Conservation (phyloP, 2,329 filamentous ascomycete genomes). For the Colletotrichum sp. region DNA sequence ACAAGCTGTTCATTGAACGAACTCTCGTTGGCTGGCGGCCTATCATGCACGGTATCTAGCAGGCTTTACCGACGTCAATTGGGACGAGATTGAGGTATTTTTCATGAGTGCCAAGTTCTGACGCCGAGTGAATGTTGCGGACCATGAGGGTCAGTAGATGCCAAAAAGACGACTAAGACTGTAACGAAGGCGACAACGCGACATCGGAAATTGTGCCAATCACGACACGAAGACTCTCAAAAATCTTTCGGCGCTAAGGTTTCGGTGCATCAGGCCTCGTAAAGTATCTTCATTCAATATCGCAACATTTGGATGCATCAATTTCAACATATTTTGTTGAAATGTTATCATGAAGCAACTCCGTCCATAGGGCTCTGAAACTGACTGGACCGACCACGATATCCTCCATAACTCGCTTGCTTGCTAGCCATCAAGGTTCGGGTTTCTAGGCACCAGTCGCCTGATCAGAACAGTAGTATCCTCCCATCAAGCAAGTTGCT, state of each 20-base stretch:
- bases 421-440: not conserved
- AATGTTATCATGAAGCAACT: not conserved
- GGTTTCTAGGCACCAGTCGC: not conserved
- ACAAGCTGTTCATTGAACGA: not conserved
- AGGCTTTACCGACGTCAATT: not conserved
- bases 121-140: not conserved
- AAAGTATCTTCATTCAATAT: not conserved
- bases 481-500: not conserved
- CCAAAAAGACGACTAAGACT: not conserved
- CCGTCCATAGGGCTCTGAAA: not conserved
- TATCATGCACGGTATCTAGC: not conserved
- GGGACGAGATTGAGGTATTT: not conserved
- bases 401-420: not conserved
- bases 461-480: not conserved
- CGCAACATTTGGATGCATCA: not conserved
- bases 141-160: not conserved
- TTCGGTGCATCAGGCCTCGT: not conserved
- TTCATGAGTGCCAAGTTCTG: not conserved
- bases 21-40: not conserved
- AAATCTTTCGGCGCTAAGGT: not conserved
- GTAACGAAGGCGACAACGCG: not conserved
- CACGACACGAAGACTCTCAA: not conserved
- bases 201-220: not conserved
- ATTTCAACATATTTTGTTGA: not conserved
- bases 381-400: not conserved